phyloP scores from a whole-genome alignment of 768 basidiomycete species.

The Nidularia pulvinata region DNA sequence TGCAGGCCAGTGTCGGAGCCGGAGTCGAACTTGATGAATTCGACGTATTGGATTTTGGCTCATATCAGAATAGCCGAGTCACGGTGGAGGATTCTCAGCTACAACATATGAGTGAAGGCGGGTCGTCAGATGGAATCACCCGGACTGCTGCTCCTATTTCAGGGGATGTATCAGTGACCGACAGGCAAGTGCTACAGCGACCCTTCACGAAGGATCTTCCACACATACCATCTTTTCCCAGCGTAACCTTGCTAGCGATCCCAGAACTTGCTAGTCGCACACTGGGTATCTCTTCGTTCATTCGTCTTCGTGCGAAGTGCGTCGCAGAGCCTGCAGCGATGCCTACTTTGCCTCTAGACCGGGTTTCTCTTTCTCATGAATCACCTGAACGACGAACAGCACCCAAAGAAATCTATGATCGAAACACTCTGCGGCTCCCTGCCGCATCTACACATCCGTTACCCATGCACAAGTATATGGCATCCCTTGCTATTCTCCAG shows the following conservation, averaged over 20 bases:
- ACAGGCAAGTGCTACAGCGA: background rate
- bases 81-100: no score
- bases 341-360: constrained; percentile 1
- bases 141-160: no score
- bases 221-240: background rate
- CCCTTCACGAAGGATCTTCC: background rate
- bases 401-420: constrained; percentile 40
- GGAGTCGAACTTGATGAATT: no score
- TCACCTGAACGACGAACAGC: constrained; percentile 10
- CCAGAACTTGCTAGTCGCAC: constrained; percentile 22
- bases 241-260: constrained; percentile 1
- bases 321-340: constrained; percentile 1
- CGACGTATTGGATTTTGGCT: no score
- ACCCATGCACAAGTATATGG: constrained; percentile 61
- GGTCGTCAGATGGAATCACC: no score
- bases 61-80: no score
- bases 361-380: constrained; percentile 1
- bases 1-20: no score
- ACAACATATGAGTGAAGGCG: no score
- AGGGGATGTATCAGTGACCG: no score
- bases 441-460: constrained; percentile 22
- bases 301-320: constrained; percentile 32
- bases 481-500: constrained; percentile 68
- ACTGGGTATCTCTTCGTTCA: constrained; percentile 33
- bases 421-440: constrained; percentile 44